Percentiles rank a stretch among this genome's conserved stretches.
Conservation (phyloP, 208 protist species). For the Trypanosoma scelopori region DNA sequence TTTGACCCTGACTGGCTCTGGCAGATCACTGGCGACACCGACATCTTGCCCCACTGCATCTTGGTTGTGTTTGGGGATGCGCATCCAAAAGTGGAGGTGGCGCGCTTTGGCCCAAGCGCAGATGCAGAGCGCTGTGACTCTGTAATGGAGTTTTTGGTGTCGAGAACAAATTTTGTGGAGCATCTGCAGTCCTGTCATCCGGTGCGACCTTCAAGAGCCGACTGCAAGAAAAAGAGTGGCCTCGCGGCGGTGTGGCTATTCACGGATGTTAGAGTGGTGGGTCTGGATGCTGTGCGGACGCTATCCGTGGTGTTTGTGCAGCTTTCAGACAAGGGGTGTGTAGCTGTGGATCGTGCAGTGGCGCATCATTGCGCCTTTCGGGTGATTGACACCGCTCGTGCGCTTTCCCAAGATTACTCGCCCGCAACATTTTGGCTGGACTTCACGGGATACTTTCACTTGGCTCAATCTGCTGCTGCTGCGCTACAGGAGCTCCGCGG, state of each 20-base stretch:
- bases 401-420: conserved; percentile 3
- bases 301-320: conserved; percentile 28
- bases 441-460: conserved; percentile 25
- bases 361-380: conserved; percentile 14
- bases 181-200: background rate
- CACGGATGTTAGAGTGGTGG: conserved; percentile 14
- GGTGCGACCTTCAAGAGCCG: background rate
- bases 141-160: conserved; percentile 18
- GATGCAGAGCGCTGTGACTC: background rate
- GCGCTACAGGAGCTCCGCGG: conserved; percentile 7
- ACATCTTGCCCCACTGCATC: background rate
- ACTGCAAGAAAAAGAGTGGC: background rate
- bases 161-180: conserved; percentile 8
- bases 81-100: background rate
- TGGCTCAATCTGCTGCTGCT: background rate
- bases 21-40: background rate
- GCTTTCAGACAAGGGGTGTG: background rate
- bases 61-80: conserved; percentile 24
- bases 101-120: background rate
- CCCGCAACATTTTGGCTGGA: conserved; percentile 21
- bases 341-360: conserved; percentile 5
- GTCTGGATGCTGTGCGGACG: background rate
- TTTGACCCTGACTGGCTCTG: conserved; percentile 14
- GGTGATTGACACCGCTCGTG: conserved; percentile 10
- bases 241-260: conserved; percentile 12